phyloP scores from a whole-genome alignment of 2,329 filamentous ascomycete species.

The Metarhizium robertsii region DNA sequence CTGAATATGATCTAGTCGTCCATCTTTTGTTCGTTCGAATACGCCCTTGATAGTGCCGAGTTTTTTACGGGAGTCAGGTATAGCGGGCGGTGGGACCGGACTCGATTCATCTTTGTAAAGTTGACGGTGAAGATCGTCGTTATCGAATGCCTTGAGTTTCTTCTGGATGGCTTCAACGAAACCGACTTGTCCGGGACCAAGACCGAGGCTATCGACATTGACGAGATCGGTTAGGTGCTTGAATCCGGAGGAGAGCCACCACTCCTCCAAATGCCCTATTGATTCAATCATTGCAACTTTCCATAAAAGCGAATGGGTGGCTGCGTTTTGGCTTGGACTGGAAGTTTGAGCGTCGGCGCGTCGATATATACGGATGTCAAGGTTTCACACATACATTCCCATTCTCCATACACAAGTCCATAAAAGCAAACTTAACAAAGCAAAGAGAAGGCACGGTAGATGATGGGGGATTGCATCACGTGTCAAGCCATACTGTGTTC shows the following conservation, averaged over 20 bases:
- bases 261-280: conserved; percentile 20
- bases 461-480: background rate
- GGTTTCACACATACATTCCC: background rate
- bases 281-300: conserved; percentile 18
- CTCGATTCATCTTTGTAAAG: background rate
- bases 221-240: conserved; percentile 17
- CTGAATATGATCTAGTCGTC: conserved; percentile 16
- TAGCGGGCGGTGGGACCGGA: background rate
- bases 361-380: background rate
- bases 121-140: conserved; percentile 9
- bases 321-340: background rate
- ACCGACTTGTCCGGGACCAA: conserved; percentile 19
- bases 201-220: conserved; percentile 8
- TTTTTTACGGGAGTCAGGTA: conserved; percentile 18
- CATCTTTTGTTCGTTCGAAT: conserved; percentile 17
- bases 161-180: conserved; percentile 22
- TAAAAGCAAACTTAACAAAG: background rate
- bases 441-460: background rate
- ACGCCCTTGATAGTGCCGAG: conserved; percentile 16
- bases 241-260: conserved; percentile 22
- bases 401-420: background rate
- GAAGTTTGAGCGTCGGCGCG: background rate
- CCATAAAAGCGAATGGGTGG: background rate
- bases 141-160: conserved; percentile 22
- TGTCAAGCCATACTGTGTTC: background rate